Conservation (phyloP, 73 alveolate species). For the Tetrahymena borealis region DNA sequence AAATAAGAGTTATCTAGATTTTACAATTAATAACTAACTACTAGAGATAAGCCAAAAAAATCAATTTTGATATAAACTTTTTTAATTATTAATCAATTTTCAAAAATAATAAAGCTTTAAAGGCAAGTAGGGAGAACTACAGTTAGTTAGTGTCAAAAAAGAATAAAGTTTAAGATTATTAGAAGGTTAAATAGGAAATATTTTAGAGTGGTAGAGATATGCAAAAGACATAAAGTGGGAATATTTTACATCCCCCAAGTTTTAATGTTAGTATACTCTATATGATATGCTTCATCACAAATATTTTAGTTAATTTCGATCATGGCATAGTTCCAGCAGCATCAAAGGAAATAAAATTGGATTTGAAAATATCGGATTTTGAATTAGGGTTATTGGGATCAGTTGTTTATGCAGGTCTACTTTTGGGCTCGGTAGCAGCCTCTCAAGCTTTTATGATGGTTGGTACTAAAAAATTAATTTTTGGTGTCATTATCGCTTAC, state of each 20-base stretch:
- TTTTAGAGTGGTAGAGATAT: neutral
- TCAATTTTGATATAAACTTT: no score
- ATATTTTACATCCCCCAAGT: neutral
- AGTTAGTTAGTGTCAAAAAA: no score
- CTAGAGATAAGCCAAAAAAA: no score
- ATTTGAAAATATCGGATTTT: conserved; percentile 58
- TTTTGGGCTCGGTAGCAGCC: conserved; percentile 24
- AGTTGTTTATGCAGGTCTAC: conserved; percentile 44
- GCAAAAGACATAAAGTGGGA: neutral
- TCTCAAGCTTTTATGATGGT: conserved; percentile 6
- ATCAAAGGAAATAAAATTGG: conserved; percentile 71
- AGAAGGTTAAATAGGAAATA: neutral
- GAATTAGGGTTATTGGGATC: conserved; percentile 37
- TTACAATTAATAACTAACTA: no score
- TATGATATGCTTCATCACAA: conserved; percentile 23
- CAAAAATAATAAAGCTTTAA: no score
- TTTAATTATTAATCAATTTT: no score
- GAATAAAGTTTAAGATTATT: no score
- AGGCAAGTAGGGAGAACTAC: no score
- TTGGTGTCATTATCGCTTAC: conserved; percentile 1
- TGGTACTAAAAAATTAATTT: conserved; percentile 13
- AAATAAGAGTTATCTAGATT: no score
- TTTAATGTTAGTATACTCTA: neutral
- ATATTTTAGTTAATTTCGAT: conserved; percentile 82
- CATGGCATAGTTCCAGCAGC: conserved; percentile 96